Evolutionary conservation across 2,329 filamentous ascomycete species (phyloP).

Genomic region (Claviceps sp.): DNA sequence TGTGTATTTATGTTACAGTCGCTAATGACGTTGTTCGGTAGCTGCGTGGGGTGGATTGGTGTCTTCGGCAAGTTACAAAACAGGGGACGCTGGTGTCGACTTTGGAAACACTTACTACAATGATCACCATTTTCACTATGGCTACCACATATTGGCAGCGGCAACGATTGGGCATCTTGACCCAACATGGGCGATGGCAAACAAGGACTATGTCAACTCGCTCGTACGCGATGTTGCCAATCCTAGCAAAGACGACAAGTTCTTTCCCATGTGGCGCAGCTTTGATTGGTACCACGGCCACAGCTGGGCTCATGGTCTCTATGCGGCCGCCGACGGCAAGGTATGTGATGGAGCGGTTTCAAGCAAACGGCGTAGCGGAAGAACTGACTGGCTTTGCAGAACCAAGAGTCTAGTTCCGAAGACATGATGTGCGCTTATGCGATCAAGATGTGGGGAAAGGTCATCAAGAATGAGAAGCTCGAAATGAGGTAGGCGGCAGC

Average conservation of each 20-base stretch:
- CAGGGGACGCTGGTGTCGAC: conserved; percentile 56
- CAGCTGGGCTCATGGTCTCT: conserved; percentile 78
- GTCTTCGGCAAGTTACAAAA: conserved; percentile 59
- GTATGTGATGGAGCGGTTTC: conserved; percentile 17
- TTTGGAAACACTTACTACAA: conserved; percentile 88
- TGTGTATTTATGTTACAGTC: neutral
- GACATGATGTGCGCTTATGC: conserved; percentile 80
- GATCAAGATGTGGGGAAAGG: conserved; percentile 85
- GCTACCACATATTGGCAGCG: conserved; percentile 80
- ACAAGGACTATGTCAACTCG: conserved; percentile 69
- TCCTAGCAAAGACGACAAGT: conserved; percentile 52
- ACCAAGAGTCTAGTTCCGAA: conserved; percentile 81
- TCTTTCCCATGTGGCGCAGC: conserved; percentile 67
- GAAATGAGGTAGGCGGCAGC: conserved; percentile 46
- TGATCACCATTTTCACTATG: conserved; percentile 64
- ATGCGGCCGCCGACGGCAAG: conserved; percentile 59
- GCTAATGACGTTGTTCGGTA: conserved; percentile 12
- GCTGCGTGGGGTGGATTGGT: conserved; percentile 68
- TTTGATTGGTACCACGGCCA: conserved; percentile 97
- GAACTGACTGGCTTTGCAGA: conserved; percentile 15
- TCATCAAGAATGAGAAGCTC: conserved; percentile 62
- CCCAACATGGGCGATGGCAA: conserved; percentile 55
- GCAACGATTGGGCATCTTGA: conserved; percentile 74
- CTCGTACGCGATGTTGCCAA: conserved; percentile 77
- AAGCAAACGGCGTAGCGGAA: neutral